These are phyloP conservation scores for Cunninghamia lanceolata DNA, from an alignment of 75 land plant genomes.

Conservation along the genomic window DNA sequence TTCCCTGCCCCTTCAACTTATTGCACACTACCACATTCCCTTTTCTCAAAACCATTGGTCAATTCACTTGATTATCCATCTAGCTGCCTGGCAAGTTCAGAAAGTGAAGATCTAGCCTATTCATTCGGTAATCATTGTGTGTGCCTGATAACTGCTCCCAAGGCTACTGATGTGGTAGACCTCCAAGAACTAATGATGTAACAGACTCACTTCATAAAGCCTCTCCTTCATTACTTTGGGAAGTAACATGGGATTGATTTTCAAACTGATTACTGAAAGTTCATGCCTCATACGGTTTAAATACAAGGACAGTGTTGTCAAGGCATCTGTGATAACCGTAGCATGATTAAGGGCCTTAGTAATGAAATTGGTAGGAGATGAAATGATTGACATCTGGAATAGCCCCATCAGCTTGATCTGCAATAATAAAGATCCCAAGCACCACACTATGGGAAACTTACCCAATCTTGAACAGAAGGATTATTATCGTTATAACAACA, in stretches of 20 bases:
- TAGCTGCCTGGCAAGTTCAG: no score
- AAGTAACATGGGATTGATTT: constrained; percentile 9
- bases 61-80: no score
- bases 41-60: no score
- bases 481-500: no score
- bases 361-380: constrained; percentile 21
- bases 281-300: constrained; percentile 62
- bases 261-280: constrained; percentile 44
- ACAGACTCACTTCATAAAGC: neutral
- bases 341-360: constrained; percentile 24
- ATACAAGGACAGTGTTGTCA: no score
- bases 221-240: neutral
- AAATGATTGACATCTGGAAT: constrained; percentile 41
- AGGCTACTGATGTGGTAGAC: constrained; percentile 57
- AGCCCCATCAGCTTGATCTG: constrained; percentile 43
- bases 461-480: constrained; percentile 23
- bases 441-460: constrained; percentile 51
- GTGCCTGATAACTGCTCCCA: constrained; percentile 66
- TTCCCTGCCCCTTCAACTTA: no score
- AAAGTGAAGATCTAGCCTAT: constrained; percentile 54
- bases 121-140: constrained; percentile 54
- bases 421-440: constrained; percentile 60
- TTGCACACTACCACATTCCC: no score
- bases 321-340: constrained; percentile 78
- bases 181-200: constrained; percentile 12